Percentiles rank a stretch among this genome's conserved stretches.
phyloP scores from a whole-genome alignment of 176 grass and related monocot species.

The Aechmea fasciata region DNA sequence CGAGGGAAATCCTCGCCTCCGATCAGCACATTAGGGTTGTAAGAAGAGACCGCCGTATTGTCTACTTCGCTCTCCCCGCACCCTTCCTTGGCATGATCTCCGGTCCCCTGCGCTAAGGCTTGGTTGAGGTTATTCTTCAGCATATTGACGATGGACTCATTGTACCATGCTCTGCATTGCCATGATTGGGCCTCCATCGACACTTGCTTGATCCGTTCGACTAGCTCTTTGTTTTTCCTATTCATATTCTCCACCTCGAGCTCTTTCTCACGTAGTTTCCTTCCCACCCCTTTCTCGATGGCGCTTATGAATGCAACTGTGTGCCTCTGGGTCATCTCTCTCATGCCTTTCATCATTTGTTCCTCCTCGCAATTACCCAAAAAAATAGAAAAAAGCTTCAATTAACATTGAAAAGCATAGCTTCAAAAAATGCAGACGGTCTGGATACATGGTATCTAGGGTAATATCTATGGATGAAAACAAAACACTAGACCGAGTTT shows the following conservation, averaged over 20 bases:
- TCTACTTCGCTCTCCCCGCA: constrained; percentile 38
- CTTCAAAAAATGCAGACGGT: neutral
- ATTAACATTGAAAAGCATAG: neutral
- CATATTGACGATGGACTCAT: constrained; percentile 26
- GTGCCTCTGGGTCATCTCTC: constrained; percentile 32
- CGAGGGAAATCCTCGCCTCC: constrained; percentile 21
- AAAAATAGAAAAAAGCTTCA: neutral
- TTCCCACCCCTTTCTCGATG: constrained; percentile 32
- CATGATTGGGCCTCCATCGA: constrained; percentile 43
- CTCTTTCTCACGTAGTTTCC: constrained; percentile 48
- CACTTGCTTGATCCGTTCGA: constrained; percentile 36
- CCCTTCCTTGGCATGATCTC: constrained; percentile 38
- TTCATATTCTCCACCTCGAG: constrained; percentile 37
- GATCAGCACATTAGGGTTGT: neutral
- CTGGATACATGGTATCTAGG: too few species aligned
- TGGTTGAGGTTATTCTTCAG: constrained; percentile 38
- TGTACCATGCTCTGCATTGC: constrained; percentile 33
- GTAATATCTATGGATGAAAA: too few species aligned
- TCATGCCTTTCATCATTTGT: constrained; percentile 28
- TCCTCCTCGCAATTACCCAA: constrained; percentile 4
- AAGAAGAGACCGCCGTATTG: constrained; percentile 1
- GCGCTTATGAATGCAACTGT: constrained; percentile 25
- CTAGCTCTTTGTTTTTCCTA: constrained; percentile 40
- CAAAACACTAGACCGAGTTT: too few species aligned
- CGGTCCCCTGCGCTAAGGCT: constrained; percentile 19